Base-by-base conservation (phyloP, 768 basidiomycete genomes). In the Tylopilus intermedius region DNA sequence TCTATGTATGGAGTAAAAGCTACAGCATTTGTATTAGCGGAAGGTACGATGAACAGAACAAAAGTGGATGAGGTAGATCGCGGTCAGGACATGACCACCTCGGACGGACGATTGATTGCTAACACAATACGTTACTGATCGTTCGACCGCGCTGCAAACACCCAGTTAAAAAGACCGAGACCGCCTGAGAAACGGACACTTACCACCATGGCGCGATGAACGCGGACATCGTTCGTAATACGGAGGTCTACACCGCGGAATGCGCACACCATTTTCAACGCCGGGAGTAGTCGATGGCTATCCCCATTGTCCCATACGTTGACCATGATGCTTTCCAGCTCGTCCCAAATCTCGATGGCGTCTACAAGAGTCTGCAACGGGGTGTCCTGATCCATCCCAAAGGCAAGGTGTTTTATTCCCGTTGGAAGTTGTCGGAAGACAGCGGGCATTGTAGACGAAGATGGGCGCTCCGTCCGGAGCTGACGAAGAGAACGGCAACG, bases 181-280 rank as follows among this genome's bases (percentile, higher is more conserved):
- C 5, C 43, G 51, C 47, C 47, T 41, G 49, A 42, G 48, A 46
- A 33, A 56, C 48, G 56, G 33, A 41, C 51, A 73, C 81, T 63
- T 62, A 84, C 81, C 52, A 74, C 64, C 60, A 78, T 63, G 41
- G 71, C 61, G 46, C 86, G 79, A 66, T 84, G 83, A 51, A 65
- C 65, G 53, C 71, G 67, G 39, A 86, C 70, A 60, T 84, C 78
- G 44, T 66, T 67, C 27, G 78, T 78, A 33, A 81, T 67, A 49
- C 68, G 67, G 58, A 88, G 64, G 27, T 77, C 76, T 42, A 88
- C 72, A 44, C 85, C 85, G 54, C 75, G 74, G 59, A 75, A 74
- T 14, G 82, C 83, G 66, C 87, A 90, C 4, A 77, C 78, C 58
- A 84, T 81, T 68, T 77, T 81, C 54, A 90, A 69, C 37, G 73